Evolutionary conservation across 2,329 filamentous ascomycete species (phyloP).

Genomic region (Gnomoniopsis sp.): DNA sequence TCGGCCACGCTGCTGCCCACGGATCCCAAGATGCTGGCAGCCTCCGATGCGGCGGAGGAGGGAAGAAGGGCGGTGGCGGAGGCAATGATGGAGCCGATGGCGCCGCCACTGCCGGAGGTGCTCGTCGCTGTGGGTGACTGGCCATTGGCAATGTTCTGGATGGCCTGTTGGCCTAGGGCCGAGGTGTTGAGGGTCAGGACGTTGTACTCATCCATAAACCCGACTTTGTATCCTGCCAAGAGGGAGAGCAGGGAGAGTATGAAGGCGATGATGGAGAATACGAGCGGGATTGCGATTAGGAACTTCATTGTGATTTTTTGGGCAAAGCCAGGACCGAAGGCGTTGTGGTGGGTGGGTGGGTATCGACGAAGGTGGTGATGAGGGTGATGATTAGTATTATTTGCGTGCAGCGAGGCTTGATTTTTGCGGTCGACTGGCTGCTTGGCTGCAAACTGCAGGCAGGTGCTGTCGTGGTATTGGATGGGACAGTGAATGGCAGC

Average conservation of each 20-base stretch:
- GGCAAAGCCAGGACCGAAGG: neutral
- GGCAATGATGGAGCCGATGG: conserved; percentile 21
- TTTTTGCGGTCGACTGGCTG: too few species aligned
- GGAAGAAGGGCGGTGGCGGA: neutral
- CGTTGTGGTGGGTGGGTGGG: neutral
- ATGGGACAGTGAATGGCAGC: too few species aligned
- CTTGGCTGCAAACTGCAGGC: too few species aligned
- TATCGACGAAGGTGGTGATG: neutral
- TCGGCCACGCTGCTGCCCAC: conserved; percentile 18
- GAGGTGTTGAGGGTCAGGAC: conserved; percentile 40
- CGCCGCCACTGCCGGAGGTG: neutral
- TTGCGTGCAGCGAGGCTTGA: too few species aligned
- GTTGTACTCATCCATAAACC: conserved; percentile 34
- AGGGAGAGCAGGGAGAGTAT: conserved; percentile 33
- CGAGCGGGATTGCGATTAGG: conserved; percentile 23
- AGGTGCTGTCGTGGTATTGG: too few species aligned
- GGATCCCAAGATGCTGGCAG: conserved; percentile 16
- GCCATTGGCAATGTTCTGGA: conserved; percentile 17
- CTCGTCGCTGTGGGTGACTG: conserved; percentile 13
- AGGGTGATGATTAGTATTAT: too few species aligned
- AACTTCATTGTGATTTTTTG: conserved; percentile 4
- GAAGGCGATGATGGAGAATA: conserved; percentile 32
- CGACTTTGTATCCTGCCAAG: conserved; percentile 34
- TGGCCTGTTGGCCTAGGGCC: conserved; percentile 34
- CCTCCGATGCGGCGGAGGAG: conserved; percentile 15